These are phyloP conservation scores for Canna indica DNA, from an alignment of 176 grass and related monocot genomes.

Conservation along the genomic window DNA sequence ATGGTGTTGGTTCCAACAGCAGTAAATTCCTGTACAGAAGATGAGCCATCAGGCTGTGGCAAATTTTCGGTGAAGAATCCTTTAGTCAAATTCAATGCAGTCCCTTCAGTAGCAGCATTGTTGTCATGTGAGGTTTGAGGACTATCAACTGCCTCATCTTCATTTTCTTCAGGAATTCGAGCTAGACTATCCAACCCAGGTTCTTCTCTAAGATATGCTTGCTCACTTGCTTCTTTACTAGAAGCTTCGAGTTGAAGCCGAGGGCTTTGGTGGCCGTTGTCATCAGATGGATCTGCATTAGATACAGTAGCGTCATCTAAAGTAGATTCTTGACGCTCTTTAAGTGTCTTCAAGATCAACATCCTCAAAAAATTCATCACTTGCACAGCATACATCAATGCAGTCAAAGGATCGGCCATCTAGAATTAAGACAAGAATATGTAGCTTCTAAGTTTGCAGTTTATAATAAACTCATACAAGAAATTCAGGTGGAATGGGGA, in stretches of 20 bases:
- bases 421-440: neutral
- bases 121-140: neutral
- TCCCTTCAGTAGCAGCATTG: conserved; percentile 10
- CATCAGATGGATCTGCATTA: conserved; percentile 10
- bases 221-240: conserved; percentile 31
- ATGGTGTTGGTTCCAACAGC: neutral
- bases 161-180: conserved; percentile 16
- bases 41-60: neutral
- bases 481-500: neutral
- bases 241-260: conserved; percentile 1
- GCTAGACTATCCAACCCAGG: conserved; percentile 34
- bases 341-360: conserved; percentile 56
- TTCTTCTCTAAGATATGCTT: conserved; percentile 29
- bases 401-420: conserved; percentile 66
- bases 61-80: neutral
- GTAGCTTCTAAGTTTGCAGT: neutral
- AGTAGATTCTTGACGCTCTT: conserved; percentile 36
- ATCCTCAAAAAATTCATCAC: conserved; percentile 91
- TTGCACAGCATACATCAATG: conserved; percentile 72
- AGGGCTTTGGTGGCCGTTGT: conserved; percentile 2
- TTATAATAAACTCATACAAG: neutral
- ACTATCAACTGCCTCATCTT: neutral
- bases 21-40: neutral
- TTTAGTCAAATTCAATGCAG: neutral
- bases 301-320: neutral